phyloP scores from a whole-genome alignment of 768 basidiomycete genomes.

The Neoboletus magnificus region DNA sequence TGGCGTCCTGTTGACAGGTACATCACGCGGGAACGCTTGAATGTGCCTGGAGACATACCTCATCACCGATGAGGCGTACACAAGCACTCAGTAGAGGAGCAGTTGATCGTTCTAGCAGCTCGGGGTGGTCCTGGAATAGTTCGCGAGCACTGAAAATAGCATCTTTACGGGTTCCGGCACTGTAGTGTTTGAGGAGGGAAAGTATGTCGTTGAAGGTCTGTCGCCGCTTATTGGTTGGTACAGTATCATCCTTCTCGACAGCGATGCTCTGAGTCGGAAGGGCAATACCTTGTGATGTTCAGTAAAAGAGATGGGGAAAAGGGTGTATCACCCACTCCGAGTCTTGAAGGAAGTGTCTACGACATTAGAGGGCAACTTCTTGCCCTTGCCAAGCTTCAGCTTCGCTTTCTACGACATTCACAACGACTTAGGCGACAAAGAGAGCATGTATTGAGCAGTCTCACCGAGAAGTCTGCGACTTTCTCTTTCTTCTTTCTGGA shows the following conservation, averaged over 20 bases:
- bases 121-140: constrained; percentile 61
- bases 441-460: not conserved
- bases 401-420: constrained; percentile 74
- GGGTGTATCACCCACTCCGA: constrained; percentile 57
- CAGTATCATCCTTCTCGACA: constrained; percentile 47
- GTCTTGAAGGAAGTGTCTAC: constrained; percentile 97
- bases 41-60: constrained; percentile 45
- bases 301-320: constrained; percentile 1
- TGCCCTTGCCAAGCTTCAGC: constrained; percentile 95
- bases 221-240: constrained; percentile 74
- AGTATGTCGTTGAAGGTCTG: constrained; percentile 76
- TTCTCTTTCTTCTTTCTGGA: constrained; percentile 86
- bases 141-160: constrained; percentile 71
- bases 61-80: constrained; percentile 76
- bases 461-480: constrained; percentile 81
- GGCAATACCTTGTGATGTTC: constrained; percentile 64
- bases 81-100: constrained; percentile 55
- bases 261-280: constrained; percentile 82
- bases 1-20: constrained; percentile 56
- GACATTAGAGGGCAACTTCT: constrained; percentile 74
- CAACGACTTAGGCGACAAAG: not conserved
- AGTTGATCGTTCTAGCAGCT: constrained; percentile 49
- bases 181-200: constrained; percentile 81
- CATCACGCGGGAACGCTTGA: not conserved
- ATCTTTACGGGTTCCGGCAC: constrained; percentile 71